A percentile compares a stretch with the other conserved stretches of the same genome.
Conservation (phyloP, 176 grass and related monocot species). For the Triticum turgidum region DNA sequence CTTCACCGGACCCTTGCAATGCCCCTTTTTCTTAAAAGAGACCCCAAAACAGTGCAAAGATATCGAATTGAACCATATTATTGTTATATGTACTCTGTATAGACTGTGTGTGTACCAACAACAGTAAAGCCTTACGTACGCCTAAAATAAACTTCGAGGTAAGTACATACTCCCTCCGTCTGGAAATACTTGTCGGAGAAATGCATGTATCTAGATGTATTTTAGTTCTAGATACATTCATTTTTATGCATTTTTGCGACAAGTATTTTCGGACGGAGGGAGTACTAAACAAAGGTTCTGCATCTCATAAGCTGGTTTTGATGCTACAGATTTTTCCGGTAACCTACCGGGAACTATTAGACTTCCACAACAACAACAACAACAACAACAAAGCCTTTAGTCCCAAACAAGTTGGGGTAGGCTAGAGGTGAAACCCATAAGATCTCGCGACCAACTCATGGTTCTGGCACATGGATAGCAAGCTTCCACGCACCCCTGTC, state of each 20-base stretch:
- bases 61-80: background rate
- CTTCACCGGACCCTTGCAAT: background rate
- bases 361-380: background rate
- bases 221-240: too few relatives aligned
- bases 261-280: too few relatives aligned
- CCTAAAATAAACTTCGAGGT: background rate
- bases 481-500: too few relatives aligned
- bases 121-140: background rate
- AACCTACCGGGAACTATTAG: background rate
- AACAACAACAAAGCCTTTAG: too few relatives aligned
- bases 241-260: too few relatives aligned
- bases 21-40: background rate
- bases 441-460: too few relatives aligned
- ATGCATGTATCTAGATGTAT: too few relatives aligned
- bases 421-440: too few relatives aligned
- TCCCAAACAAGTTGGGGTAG: too few relatives aligned
- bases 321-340: conserved; percentile 1
- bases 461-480: too few relatives aligned
- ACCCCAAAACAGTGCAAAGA: background rate
- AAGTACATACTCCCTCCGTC: background rate
- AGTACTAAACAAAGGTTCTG: background rate
- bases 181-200: too few relatives aligned
- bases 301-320: background rate
- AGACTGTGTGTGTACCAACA: background rate
- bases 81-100: background rate